Evolutionary conservation across 176 grass and related monocot genomes (phyloP), one percentile per base, ranked within the genome.

Genomic region (Microstegium vimineum): DNA sequence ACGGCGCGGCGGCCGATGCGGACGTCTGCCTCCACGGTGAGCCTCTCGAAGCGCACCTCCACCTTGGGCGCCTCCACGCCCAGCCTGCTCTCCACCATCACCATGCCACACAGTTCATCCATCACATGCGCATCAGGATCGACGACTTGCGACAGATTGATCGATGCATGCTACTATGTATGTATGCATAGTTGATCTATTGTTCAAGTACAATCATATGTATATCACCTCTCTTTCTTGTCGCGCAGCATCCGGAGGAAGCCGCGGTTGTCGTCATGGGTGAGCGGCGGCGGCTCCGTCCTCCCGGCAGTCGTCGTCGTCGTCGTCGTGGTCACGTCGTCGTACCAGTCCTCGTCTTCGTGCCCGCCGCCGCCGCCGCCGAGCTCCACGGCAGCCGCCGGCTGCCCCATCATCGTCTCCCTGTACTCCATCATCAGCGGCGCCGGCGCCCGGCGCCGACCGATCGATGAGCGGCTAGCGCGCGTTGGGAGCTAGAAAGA

Each of bases 161-260:
- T 35, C 3, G 33, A 37, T 37, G 30, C 22, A 9, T 18, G 38
- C n/a, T n/a, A n/a, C n/a, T n/a, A 52, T 26, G 10, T 4, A 61
- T 59, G 2, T 8, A 56, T 23, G 51, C 6, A 57, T 57, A 57
- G 10, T 61, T 12, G 3, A 5, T 61, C 3, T 27, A 11, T 61
- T 1, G 25, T 61, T 1, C 1, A 16, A 8, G 20, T 3, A 60
- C 59, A 30, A 31, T 2, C 2, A 8, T 12, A n/a, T n/a, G n/a
- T n/a, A n/a, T n/a, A 18, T 5, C 47, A 97, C 94, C 91, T 91
- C 73, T 86, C 46, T 59, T 91, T 93, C 74, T 83, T 93, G 18
- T 97, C 89, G 15, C 84, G 83, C 11, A 97, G 89, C 69, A 93
- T 90, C 47, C 36, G 89, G 69, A 97, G 94, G 84, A 97, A 94